Base-by-base conservation (phyloP, 441 rosid genomes). In the Adansonia rubrostipa region DNA sequence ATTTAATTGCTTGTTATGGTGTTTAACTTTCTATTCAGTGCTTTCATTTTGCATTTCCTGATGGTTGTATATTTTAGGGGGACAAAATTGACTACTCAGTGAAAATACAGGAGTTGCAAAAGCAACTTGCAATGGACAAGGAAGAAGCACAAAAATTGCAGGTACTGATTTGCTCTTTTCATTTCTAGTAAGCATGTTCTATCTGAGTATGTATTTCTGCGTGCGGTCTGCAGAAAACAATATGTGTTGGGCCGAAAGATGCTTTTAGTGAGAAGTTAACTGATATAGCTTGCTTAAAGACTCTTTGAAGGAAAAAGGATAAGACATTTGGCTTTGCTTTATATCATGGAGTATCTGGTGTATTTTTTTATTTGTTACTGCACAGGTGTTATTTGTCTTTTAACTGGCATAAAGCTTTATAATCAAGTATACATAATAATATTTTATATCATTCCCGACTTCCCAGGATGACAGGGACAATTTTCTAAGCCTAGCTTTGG, bases 61-160 rank as follows among this genome's bases (percentile, higher is more conserved):
- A 17, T 63, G n/a, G 54, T 48, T 40, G 19, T 76, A 17, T 74
- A 28, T 73, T 78, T 70, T 83, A 96, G 99, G 96, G 90, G 47
- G 96, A 91, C 67, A 90, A 93, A 87, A 84, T 81, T 67, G 99
- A 96, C 82, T 93, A 87, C 82, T 85, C 94, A 0, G 77, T 77
- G 63, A 96, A 96, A 90, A 96, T 96, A 84, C 97, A 82, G 85
- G 99, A 92, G 85, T 81, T 96, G 83, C 91, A 90, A 81, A 96
- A 85, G 88, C 98, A 96, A 85, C 93, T 96, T 81, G 81, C 93
- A 62, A 87, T 96, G 94, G 98, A 94, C 83, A 83, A 84, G 84
- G 99, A 94, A 80, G 99, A 96, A 87, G 94, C 92, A 53, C 88
- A 89, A 85, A 96, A 91, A 85, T 82, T 96, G 79, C 90, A 85